Evolutionary conservation across 2,329 filamentous ascomycete species (phyloP), one percentile per base, ranked within the genome.

Genomic region (Onygena corvina): DNA sequence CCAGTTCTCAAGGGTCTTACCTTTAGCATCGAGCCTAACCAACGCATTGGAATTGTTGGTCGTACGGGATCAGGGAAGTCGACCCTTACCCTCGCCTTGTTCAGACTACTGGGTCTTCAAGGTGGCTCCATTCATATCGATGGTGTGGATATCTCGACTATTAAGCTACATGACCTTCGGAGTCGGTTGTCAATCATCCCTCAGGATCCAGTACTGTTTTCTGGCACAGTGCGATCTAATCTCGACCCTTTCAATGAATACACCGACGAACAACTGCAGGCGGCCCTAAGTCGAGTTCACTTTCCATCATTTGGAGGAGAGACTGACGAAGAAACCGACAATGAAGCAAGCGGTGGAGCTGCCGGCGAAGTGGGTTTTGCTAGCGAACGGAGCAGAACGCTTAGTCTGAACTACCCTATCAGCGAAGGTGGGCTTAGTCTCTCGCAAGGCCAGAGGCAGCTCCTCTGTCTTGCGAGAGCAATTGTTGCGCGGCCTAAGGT

Each of bases 261-360:
- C 61, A 90, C 95, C 66, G 92, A 98, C 66, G 94, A 88, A 4
- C 90, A 96, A 64, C 74, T 98, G 23, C 96, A 92, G 90, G 93
- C 84, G 63, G 89, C 92, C 53, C 74, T 95, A 9, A 31, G 9
- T 4, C 33, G 47, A 38, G 47, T 49, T 8, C 47, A 49, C 27
- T 42, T 49, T 25, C 33, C 21, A 4, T 21, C 29, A 30, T 46
- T 33, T 21, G 14, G 27, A 12, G 25, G 27, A 8, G 46, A 47
- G 5, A 36, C 27, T 23, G 46, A 46, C 12, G 42, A 18, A 11
- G 42, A 47, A 11, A 23, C n/a, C 18, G 14, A 47, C 18, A 31
- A 47, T 2, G 30, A 36, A 23, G 35, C 7, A 9, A 7, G 18
- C 16, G 18, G 35, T 18, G 35, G 16, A 7, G 46, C 4, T 27